Base-by-base conservation (phyloP, 1,284 basidiomycete species). In the Irpex sp. region DNA sequence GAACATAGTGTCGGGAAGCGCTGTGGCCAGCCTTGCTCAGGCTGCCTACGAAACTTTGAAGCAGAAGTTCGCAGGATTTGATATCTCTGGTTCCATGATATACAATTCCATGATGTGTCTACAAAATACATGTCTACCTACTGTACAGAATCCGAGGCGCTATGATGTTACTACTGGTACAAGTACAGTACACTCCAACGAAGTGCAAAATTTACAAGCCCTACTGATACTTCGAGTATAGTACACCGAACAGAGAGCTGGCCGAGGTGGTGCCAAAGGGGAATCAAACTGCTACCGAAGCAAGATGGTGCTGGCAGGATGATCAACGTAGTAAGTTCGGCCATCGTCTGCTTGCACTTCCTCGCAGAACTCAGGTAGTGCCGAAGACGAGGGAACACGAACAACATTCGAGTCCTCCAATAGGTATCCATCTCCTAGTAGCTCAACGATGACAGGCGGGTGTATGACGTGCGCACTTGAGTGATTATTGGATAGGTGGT, bases 301-400 rank as follows among this genome's bases (percentile, higher is more conserved):
- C 54, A 56, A 36, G 3, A 56, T 56, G 8, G 26, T 56, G 21
- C 54, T 36, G 34, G 54, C 54, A 34, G 37, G 19, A 40, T 65
- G 64, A 49, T 65, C 64, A 21, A 65, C 57, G 52, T 60, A 61
- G 52, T 65, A 65, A 9, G 37, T 58, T 19, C 19, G 17, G 15
- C 64, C 64, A 34, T 63, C 58, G 31, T 5, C 9, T 5, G 58
- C 62, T 56, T 58, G 52, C 3, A 48, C 54, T 5, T 40, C 37
- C 38, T 65, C 64, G 56, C 62, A 65, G 40, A 65, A 65, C 5
- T 65, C 64, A 7, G 61, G 62, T 9, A 65, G 11, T n/a, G 26
- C 44, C n/a, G 37, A 11, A n/a, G 37, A 21, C 2, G 36, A 51
- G 54, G 9, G 34, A 56, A 34, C 2, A 56, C 17, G 9, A 3